phyloP scores from a whole-genome alignment of 352 stramenopile genomes.

The Phytophthora macrochlamydospora region DNA sequence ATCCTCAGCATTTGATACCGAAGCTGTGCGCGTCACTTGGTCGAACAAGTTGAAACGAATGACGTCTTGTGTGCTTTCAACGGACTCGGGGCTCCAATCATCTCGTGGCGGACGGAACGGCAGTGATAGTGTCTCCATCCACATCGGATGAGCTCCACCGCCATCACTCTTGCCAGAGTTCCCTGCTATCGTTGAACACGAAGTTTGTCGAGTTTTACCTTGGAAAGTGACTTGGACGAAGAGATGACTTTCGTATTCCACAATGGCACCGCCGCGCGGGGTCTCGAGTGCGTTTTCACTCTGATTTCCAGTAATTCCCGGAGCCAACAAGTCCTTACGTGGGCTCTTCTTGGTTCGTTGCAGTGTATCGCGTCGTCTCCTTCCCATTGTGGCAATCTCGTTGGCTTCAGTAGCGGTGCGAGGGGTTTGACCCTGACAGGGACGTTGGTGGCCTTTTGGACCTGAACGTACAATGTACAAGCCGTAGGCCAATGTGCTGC shows the following conservation, averaged over 20 bases:
- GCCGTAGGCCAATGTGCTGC: constrained; percentile 57
- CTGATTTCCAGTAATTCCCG: not conserved
- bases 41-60: constrained; percentile 91
- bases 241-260: constrained; percentile 55
- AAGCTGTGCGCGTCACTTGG: constrained; percentile 59
- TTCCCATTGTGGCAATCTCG: constrained; percentile 12
- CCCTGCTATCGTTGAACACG: constrained; percentile 31
- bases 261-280: not conserved
- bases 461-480: constrained; percentile 84
- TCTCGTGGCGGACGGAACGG: constrained; percentile 85
- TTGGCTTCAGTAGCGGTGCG: constrained; percentile 15
- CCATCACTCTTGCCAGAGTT: constrained; percentile 9
- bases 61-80: constrained; percentile 74
- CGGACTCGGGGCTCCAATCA: constrained; percentile 79
- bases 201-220: constrained; percentile 71
- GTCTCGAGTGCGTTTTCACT: constrained; percentile 24
- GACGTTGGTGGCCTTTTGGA: constrained; percentile 81
- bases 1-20: constrained; percentile 13
- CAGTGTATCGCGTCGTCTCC: constrained; percentile 19
- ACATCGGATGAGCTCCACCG: constrained; percentile 65
- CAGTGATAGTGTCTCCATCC: constrained; percentile 92
- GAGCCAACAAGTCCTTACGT: constrained; percentile 3
- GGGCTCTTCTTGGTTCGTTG: constrained; percentile 29
- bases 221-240: constrained; percentile 90
- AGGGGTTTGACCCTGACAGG: constrained; percentile 53